phyloP scores from a whole-genome alignment of 495 filamentous ascomycete species.

The Apodospora peruviana region DNA sequence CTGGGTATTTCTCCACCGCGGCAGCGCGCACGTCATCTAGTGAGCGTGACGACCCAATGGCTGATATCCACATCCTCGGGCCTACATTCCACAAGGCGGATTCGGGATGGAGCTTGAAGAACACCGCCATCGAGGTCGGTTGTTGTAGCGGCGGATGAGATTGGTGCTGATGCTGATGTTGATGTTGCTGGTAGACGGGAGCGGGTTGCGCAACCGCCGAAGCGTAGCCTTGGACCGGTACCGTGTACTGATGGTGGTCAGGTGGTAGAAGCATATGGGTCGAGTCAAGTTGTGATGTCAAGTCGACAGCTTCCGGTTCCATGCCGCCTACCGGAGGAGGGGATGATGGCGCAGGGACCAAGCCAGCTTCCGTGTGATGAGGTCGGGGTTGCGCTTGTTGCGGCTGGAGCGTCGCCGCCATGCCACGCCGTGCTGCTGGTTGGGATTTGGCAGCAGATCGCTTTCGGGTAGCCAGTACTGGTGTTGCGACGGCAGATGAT shows the following conservation, averaged over 20 bases:
- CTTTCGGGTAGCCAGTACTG: neutral
- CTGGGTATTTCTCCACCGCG: constrained; percentile 51
- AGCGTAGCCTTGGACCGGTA: constrained; percentile 7
- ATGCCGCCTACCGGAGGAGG: neutral
- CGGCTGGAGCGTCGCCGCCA: no score
- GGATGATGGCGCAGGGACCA: neutral
- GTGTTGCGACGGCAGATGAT: neutral
- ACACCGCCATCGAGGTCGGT: constrained; percentile 43
- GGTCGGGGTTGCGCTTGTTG: neutral
- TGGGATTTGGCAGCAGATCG: neutral
- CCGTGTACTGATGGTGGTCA: neutral
- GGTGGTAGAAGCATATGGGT: neutral
- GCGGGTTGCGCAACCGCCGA: neutral
- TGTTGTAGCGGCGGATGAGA: no score
- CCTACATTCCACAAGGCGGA: constrained; percentile 41
- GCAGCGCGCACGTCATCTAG: constrained; percentile 51
- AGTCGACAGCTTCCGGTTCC: neutral
- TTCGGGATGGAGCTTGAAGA: constrained; percentile 56
- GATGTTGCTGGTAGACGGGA: constrained; percentile 2
- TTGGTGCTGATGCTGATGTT: constrained; percentile 6
- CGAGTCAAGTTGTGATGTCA: neutral
- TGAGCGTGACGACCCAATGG: constrained; percentile 44
- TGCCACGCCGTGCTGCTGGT: neutral
- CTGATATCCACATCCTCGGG: constrained; percentile 56
- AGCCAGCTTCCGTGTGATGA: neutral